phyloP scores from a whole-genome alignment of 768 basidiomycete species.

The Plicaturopsis crispa region DNA sequence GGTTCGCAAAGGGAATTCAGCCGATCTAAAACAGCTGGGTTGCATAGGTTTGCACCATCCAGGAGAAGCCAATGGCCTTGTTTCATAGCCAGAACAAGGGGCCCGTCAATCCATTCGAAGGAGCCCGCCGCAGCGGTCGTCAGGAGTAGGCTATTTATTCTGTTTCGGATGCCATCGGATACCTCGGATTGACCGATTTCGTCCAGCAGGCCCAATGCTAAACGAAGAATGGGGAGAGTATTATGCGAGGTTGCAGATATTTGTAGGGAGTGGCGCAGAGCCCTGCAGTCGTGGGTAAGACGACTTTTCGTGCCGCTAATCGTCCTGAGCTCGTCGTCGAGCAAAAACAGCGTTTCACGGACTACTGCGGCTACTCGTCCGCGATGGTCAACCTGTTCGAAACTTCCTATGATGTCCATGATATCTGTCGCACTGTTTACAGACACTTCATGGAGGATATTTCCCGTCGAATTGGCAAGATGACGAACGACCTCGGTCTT shows the following conservation, averaged over 20 bases:
- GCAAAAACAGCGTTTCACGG: constrained; percentile 29
- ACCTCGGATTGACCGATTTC: constrained; percentile 13
- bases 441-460: constrained; percentile 59
- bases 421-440: constrained; percentile 88
- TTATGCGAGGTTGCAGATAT: neutral
- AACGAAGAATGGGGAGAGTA: constrained; percentile 14
- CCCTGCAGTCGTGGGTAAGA: neutral
- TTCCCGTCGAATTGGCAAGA: constrained; percentile 66
- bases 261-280: neutral
- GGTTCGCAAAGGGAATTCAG: constrained; percentile 94
- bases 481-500: constrained; percentile 72
- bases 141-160: constrained; percentile 15
- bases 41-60: constrained; percentile 92
- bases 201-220: constrained; percentile 19
- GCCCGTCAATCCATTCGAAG: constrained; percentile 96
- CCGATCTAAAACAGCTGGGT: constrained; percentile 90
- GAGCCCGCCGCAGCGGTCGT: constrained; percentile 32
- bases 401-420: constrained; percentile 89
- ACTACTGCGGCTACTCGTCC: constrained; percentile 29
- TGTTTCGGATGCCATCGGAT: constrained; percentile 10
- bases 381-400: constrained; percentile 79
- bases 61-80: constrained; percentile 85
- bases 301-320: constrained; percentile 8
- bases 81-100: constrained; percentile 80
- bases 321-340: constrained; percentile 25